Evolutionary conservation across 176 grass and related monocot species (phyloP).

Genomic region (Bolboschoenus planiculmis): DNA sequence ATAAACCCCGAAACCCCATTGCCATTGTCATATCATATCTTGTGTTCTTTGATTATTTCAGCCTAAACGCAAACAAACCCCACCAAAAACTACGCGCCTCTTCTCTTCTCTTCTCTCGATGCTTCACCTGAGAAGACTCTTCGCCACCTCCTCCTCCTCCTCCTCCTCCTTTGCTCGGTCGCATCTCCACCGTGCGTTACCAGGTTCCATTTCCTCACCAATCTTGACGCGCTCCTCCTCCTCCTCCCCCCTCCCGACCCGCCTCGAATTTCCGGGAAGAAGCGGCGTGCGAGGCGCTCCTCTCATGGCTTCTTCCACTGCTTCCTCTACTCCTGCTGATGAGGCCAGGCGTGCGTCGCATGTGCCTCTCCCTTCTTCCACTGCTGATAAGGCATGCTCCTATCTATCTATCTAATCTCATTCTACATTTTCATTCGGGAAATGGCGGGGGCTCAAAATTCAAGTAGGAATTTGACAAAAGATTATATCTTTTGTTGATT

Average conservation of each 20-base stretch:
- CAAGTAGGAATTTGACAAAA: neutral
- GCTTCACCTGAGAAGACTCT: conserved; percentile 54
- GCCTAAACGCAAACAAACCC: neutral
- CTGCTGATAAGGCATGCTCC: conserved; percentile 15
- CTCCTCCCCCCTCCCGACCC: conserved; percentile 5
- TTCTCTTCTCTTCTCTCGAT: conserved; percentile 26
- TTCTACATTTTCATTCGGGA: neutral
- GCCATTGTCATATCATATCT: neutral
- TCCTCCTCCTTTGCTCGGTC: conserved; percentile 16
- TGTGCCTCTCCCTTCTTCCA: neutral
- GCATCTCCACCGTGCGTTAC: conserved; percentile 31
- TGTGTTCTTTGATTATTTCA: no score
- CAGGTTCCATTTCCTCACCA: conserved; percentile 13
- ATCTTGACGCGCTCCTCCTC: conserved; percentile 3
- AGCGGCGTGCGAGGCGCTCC: conserved; percentile 30
- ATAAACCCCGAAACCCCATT: no score
- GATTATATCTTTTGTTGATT: neutral
- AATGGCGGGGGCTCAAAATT: neutral
- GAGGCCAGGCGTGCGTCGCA: conserved; percentile 9
- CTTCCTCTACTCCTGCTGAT: conserved; percentile 30
- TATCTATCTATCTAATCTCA: neutral
- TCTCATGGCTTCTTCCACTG: conserved; percentile 29
- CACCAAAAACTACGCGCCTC: neutral
- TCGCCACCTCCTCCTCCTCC: conserved; percentile 39
- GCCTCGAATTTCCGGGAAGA: neutral